Evolutionary conservation across 2,329 filamentous ascomycete genomes (phyloP).

Genomic region (Fonsecaea pedrosoi): DNA sequence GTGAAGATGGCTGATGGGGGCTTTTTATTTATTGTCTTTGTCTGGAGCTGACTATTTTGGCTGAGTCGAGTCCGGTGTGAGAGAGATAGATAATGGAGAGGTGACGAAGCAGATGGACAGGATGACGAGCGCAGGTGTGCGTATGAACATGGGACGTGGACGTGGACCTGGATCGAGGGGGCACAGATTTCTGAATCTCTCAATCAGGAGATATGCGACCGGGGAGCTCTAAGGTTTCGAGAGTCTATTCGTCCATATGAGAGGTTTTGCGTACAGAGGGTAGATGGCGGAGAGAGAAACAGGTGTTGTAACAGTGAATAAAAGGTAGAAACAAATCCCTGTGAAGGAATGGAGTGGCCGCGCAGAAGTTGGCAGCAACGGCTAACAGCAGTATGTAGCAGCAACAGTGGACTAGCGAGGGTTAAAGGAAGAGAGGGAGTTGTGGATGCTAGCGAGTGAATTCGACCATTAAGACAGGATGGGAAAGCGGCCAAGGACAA

Average conservation of each 20-base stretch:
- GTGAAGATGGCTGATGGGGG: neutral
- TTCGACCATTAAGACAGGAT: constrained; percentile 9
- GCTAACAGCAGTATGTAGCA: neutral
- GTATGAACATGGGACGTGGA: constrained; percentile 7
- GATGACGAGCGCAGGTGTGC: constrained; percentile 4
- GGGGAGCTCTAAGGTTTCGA: constrained; percentile 15
- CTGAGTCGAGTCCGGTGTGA: neutral
- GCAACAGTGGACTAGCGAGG: constrained; percentile 8
- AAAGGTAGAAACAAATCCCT: neutral
- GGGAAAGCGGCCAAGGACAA: constrained; percentile 22
- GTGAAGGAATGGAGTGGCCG: constrained; percentile 11
- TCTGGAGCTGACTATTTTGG: neutral
- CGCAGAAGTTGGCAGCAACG: constrained; percentile 13
- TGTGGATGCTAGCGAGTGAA: constrained; percentile 14
- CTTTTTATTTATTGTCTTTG: neutral
- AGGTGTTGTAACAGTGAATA: constrained; percentile 2
- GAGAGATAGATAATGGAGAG: neutral
- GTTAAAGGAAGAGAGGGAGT: constrained; percentile 17
- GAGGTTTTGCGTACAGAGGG: constrained; percentile 22
- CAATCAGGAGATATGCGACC: neutral
- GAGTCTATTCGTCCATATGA: constrained; percentile 24
- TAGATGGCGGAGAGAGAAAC: constrained; percentile 13
- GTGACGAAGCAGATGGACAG: constrained; percentile 6
- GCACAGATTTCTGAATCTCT: neutral
- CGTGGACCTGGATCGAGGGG: constrained; percentile 4